Base-by-base conservation (phyloP, 129 eudicot species). In the Flaveria bidentis region DNA sequence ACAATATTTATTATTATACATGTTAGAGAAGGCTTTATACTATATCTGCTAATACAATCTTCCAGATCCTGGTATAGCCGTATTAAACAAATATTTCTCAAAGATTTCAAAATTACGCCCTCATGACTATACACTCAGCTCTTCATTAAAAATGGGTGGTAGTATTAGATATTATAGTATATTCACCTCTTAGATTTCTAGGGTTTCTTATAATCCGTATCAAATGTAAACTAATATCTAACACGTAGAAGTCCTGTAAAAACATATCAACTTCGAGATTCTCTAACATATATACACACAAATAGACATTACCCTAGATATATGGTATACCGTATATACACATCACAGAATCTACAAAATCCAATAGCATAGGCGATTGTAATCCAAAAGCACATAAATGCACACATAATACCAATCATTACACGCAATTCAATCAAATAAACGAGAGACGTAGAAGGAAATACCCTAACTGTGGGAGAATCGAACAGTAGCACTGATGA, bases 231-330 rank as follows among this genome's bases (percentile, higher is more conserved):
- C 39, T 1, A 33, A 5, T 33, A 33, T 33, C 39, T 33, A 33
- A 33, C 1, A 33, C 6, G 39, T 33, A 4, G 39, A 44, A 44
- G 10, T 44, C 1, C 2, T 0, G 9, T 4, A 9, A 58, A 15
- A 8, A 20, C 36, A 9, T 2, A 58, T 18, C 39, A 11, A n/a
- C 7, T 36, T 41, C 36, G 2, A 2, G 22, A 1, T 65, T 11
- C 14, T 9, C 49, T 30, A 33, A n/a, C 18, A 14, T 26, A 8
- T 12, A 39, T 18, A 41, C 18, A 10, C 15, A 18, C 39, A 56
- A 71, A 60, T 46, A 16, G n/a, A 61, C 62, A 25, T 45, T 6
- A 44, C 78, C 77, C 78, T 73, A 73, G 41, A 69, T 71, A 20
- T 20, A 20, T 20, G 5, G n/a, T 49, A 49, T 44, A 44, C 49